Evolutionary conservation across 1,284 basidiomycete species (phyloP).

Genomic region (Earliella scabrosa): DNA sequence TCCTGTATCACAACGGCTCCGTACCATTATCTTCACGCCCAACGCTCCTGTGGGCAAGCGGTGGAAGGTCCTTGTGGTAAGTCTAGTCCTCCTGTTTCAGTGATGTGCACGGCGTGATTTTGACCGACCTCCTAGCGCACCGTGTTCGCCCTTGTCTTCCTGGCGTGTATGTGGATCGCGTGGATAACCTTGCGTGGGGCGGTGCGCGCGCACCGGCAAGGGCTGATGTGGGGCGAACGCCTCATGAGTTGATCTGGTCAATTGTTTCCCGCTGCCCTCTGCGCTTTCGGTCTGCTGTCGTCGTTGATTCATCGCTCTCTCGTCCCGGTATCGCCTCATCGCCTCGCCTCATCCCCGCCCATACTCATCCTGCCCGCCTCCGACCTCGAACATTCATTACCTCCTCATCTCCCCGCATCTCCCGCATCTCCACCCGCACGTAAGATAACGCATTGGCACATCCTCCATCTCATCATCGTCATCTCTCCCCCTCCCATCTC

Average conservation of each 20-base stretch:
- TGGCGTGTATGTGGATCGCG: slow-evolving; percentile 60
- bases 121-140: slow-evolving; percentile 41
- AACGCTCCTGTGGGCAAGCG: slow-evolving; percentile 68
- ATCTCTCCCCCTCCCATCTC: no score
- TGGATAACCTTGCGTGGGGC: slow-evolving; percentile 66
- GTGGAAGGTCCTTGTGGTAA: slow-evolving; percentile 59
- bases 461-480: no score
- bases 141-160: slow-evolving; percentile 57
- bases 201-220: slow-evolving; percentile 69
- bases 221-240: slow-evolving; percentile 76
- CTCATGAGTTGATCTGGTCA: slow-evolving; percentile 57
- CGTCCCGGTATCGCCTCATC: no score
- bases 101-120: neutral
- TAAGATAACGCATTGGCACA: no score
- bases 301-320: no score
- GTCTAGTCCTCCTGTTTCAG: slow-evolving; percentile 7
- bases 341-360: neutral
- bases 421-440: no score
- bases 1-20: slow-evolving; percentile 72
- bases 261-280: neutral
- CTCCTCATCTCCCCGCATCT: no score
- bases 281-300: neutral
- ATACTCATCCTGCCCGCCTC: no score
- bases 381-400: no score
- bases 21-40: slow-evolving; percentile 70